Base-by-base conservation (phyloP, 208 protist genomes). In the Borovskyia barvae region DNA sequence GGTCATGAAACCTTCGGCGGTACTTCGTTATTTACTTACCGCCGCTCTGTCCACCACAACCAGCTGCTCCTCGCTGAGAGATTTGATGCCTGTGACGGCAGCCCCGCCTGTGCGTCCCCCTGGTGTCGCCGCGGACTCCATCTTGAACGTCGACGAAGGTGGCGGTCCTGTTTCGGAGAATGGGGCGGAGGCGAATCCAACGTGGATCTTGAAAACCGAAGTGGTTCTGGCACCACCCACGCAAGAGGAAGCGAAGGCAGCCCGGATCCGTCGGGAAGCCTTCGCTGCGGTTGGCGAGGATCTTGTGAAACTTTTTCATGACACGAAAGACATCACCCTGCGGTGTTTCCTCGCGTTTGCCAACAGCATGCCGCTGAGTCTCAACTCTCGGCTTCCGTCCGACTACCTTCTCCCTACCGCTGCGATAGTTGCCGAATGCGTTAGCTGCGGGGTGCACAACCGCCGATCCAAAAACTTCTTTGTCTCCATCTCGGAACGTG, bases 391-490 rank as follows among this genome's bases (percentile, higher is more conserved):
- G 6, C 48, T 80, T 17, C 64, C 59, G 28, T 49, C 72, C 41
- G 57, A 70, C 47, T 86, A 86, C 43, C 64, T 80, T n/a, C 36
- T 45, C 4, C 66, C 75, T 5, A 52, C 56, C 3, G 59, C 63
- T 45, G 43, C 75, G 6, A 72, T 86, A 17, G 14, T 61, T 15
- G 51, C 66, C 20, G 24, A 39, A 45, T 75, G 59, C 53, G 50
- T 77, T 28, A 45, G 47, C 25, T 82, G 75, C 48, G 59, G 69
- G 19, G 14, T 60, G 22, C 30, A 70, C 47, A 72, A 55, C 28
- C 40, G 62, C 35, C 60, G 69, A 17, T 37, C 29, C 11, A 71
- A 54, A 36, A 73, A 87, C 28, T 83, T 84, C 65, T 87, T 87
- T 42, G 75, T 87, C 26, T 80, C 80, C 4, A 51, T 87, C 41